Conservation (phyloP, 2,329 filamentous ascomycete genomes). For the Pestalotiopsis sp. region DNA sequence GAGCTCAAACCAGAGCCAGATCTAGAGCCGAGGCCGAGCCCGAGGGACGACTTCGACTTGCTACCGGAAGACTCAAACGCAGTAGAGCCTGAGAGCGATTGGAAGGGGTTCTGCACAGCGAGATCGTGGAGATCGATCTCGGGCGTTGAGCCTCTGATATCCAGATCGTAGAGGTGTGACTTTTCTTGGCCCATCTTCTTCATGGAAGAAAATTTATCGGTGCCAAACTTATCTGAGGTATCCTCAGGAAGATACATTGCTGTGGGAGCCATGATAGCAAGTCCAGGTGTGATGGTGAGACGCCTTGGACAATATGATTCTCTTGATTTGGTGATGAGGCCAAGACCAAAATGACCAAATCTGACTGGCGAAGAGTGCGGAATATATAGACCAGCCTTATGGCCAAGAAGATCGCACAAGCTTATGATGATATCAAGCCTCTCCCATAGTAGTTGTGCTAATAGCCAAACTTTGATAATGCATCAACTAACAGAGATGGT, state of each 20-base stretch:
- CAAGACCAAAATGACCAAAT: background rate
- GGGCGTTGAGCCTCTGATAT: background rate
- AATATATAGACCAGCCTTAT: background rate
- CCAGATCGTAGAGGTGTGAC: background rate
- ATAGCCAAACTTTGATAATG: background rate
- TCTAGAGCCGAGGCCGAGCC: too few relatives aligned
- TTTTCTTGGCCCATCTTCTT: background rate
- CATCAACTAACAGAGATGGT: background rate
- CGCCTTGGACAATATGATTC: too few relatives aligned
- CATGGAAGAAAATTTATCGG: background rate
- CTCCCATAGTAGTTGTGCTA: background rate
- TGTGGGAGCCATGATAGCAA: background rate
- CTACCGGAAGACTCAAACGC: background rate
- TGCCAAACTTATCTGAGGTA: background rate
- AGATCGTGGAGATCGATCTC: background rate
- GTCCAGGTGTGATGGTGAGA: background rate
- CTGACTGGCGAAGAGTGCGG: background rate
- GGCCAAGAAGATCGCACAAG: too few relatives aligned
- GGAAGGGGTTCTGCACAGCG: background rate
- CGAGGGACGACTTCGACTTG: background rate
- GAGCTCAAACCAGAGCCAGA: background rate
- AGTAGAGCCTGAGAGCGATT: background rate
- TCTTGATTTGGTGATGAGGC: too few relatives aligned
- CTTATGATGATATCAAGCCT: too few relatives aligned
- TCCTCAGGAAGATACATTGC: background rate